A percentile compares a stretch with the other conserved stretches of the same genome.
Conservation (phyloP, 2,329 filamentous ascomycete genomes). For the Eutypella sp. region DNA sequence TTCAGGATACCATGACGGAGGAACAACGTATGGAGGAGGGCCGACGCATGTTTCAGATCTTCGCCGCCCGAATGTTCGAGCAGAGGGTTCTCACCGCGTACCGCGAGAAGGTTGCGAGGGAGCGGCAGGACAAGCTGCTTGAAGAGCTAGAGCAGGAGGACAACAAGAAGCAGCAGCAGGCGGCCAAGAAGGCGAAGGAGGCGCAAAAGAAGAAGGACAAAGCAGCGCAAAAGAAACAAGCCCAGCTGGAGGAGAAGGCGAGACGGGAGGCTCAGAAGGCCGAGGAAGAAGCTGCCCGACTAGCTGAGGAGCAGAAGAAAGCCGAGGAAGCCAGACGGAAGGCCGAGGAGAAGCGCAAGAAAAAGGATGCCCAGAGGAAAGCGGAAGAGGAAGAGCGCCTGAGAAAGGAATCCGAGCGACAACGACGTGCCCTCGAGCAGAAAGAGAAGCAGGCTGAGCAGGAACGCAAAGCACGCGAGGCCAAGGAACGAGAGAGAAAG, state of each 20-base stretch:
- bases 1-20: slow-evolving; percentile 94
- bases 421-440: slow-evolving; percentile 74
- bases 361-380: slow-evolving; percentile 85
- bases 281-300: slow-evolving; percentile 73
- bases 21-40: slow-evolving; percentile 99
- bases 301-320: slow-evolving; percentile 72
- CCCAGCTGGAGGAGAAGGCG: slow-evolving; percentile 85
- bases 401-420: slow-evolving; percentile 80
- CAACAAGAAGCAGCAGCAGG: slow-evolving; percentile 68
- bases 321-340: slow-evolving; percentile 75
- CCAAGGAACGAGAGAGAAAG: slow-evolving; percentile 77
- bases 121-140: slow-evolving; percentile 84
- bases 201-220: slow-evolving; percentile 95
- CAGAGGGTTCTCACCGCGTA: slow-evolving; percentile 96
- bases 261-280: slow-evolving; percentile 84
- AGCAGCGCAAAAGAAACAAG: slow-evolving; percentile 81
- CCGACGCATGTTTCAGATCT: slow-evolving; percentile 98
- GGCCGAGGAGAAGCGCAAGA: slow-evolving; percentile 85
- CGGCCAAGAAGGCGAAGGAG: slow-evolving; percentile 89
- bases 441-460: slow-evolving; percentile 79
- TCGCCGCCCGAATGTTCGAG: slow-evolving; percentile 98
- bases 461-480: slow-evolving; percentile 77
- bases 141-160: slow-evolving; percentile 88
- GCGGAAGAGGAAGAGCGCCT: slow-evolving; percentile 84
- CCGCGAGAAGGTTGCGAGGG: slow-evolving; percentile 89